A percentile compares a stretch with the other conserved stretches of the same genome.
Evolutionary conservation across 495 filamentous ascomycete genomes (phyloP).

Genomic region (Aspergillus steynii): DNA sequence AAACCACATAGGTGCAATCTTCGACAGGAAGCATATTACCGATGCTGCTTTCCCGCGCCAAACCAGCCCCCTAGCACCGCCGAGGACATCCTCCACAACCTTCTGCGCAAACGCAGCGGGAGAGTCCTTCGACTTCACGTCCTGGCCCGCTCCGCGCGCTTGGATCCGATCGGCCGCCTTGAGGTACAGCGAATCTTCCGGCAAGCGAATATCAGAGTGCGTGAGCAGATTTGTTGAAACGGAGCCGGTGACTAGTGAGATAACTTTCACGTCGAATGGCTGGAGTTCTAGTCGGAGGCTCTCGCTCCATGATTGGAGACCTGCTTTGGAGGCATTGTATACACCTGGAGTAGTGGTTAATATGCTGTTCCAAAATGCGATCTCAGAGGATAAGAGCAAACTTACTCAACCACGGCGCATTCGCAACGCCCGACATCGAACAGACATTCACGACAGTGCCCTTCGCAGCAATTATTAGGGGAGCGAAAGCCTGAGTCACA

Average conservation of each 20-base stretch:
- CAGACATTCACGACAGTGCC: constrained; percentile 57
- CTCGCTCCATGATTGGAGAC: constrained; percentile 23
- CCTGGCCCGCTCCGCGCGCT: background rate
- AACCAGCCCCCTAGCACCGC: constrained; percentile 2
- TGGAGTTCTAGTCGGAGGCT: constrained; percentile 32
- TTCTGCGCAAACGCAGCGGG: constrained; percentile 7
- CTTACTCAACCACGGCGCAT: constrained; percentile 14
- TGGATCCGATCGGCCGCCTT: constrained; percentile 1
- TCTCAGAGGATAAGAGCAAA: background rate
- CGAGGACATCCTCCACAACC: constrained; percentile 15
- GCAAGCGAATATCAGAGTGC: constrained; percentile 4
- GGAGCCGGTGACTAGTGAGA: constrained; percentile 40
- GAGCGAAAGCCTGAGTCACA: constrained; percentile 55
- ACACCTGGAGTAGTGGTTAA: constrained; percentile 11
- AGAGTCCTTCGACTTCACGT: constrained; percentile 2
- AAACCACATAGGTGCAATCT: background rate
- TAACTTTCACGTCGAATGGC: constrained; percentile 31
- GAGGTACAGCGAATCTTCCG: constrained; percentile 10
- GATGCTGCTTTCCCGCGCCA: constrained; percentile 9
- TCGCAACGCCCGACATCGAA: constrained; percentile 40
- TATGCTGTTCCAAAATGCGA: too few relatives aligned
- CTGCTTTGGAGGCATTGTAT: constrained; percentile 33
- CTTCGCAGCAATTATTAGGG: constrained; percentile 49
- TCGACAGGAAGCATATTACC: constrained; percentile 1
- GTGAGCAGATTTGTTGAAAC: constrained; percentile 15